Evolutionary conservation across 1,139 yeast species (phyloP), one percentile per base, ranked within the genome.

Genomic region (Saccharomyces hybrid): DNA sequence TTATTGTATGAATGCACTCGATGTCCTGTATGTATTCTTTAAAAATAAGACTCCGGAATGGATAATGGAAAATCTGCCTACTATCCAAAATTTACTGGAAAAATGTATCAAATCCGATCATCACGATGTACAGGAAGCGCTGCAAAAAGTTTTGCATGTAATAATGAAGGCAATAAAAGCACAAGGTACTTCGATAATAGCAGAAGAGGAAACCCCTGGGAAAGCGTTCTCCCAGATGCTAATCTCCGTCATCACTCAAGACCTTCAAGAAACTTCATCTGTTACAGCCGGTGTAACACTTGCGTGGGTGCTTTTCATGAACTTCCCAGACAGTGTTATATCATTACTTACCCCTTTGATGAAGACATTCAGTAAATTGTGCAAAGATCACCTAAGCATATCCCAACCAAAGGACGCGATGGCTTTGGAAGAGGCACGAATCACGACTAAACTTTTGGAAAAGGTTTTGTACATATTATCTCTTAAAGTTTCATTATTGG

Each of bases 261-360:
- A 91, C 69, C 75, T 95, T 62, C 83, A 86, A 52, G 85, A 84
- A 51, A 83, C 85, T 64, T 84, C 88, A n/a, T 84, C 95, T 0
- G 83, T 88, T 52, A 93, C 95, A 16, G 95, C 97, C 7, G 96
- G 97, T 60, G 91, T 91, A 1, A 85, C 90, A 19, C 75, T 93
- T 51, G 84, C 95, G 1, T 86, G 95, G 86, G 86, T 95, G 0
- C 73, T 91, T 56, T 88, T 89, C 12, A 81, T 83, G 62, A 83
- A 80, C 66, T 79, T 83, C 54, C 95, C 96, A 0, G 78, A 84
- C 32, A 78, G 83, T 4, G 76, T 91, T 55, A 96, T 90, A 62
- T 76, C 88, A 0, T 74, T 89, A 52, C 75, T 91, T 52, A 93
- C 91, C 5, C 75, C 81, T 59, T 78, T 91, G 21, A 86, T 91